Evolutionary conservation across 805 yeast species (phyloP), one percentile per base, ranked within the genome.

Genomic region (Candida suzukii): DNA sequence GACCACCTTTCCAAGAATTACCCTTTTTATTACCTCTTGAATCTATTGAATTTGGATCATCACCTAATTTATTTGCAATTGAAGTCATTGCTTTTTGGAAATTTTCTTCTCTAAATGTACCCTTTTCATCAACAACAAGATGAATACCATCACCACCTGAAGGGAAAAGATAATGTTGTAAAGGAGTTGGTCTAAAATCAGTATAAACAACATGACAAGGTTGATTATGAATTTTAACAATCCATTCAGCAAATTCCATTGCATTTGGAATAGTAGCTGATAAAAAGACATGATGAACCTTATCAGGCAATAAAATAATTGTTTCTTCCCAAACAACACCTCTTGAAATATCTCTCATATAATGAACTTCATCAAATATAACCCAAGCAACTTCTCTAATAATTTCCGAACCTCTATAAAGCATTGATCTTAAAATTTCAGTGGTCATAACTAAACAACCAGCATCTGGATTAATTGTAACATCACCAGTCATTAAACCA

Each of bases 261-360:
- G 98, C 96, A 59, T 91, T 91, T 21, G 99, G 99, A 51, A 91
- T 91, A 1, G 99, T 91, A 38, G 98, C 98, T 13, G 97, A 88
- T 48, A 91, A 66, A 54, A 91, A 86, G 3, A 91, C 96, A 56
- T 90, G 88, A 50, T 85, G 91, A 16, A 93, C 97, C 69, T 90
- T 90, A 53, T 95, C 97, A 4, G 99, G 99, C 34, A 93, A 71
- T 58, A 93, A 68, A 44, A 93, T 93, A 49, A 93, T 91, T 14
- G 98, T 91, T 64, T 93, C 99, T 66, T 93, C 99, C 99, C 99
- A 93, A 28, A 93, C 99, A 40, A 93, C 99, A 61, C 99, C 99
- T 67, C 99, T 80, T 51, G 88, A 93, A 53, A 88, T 83, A 61
- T 93, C 99, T 67, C 97, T 81, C 95, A 93, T 93, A 64, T 93